Conservation (phyloP, 371 early-diverging fungal genomes). For the Mortierella sp. region DNA sequence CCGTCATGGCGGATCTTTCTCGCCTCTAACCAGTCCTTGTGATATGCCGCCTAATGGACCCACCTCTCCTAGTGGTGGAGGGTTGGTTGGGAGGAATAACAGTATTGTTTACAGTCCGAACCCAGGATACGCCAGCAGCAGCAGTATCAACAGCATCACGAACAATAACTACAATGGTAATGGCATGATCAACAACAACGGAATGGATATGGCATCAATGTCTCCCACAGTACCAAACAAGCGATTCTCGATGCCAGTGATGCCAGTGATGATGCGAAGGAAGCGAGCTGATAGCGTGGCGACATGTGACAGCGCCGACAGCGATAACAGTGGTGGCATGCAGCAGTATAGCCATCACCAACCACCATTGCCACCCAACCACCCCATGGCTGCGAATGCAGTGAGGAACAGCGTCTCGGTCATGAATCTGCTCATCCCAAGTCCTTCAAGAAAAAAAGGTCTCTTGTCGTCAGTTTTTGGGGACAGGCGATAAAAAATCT, state of each 20-base stretch:
- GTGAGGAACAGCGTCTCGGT: constrained; percentile 28
- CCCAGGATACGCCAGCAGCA: too few relatives aligned
- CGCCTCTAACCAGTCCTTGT: constrained; percentile 17
- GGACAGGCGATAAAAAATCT: not conserved
- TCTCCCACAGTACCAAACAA: constrained; percentile 20
- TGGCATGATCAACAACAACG: not conserved
- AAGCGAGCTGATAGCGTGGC: constrained; percentile 15
- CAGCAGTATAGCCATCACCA: not conserved
- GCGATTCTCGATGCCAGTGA: constrained; percentile 15
- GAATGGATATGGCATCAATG: not conserved
- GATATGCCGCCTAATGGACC: constrained; percentile 13
- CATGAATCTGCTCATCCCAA: constrained; percentile 30
- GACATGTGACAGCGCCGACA: constrained; percentile 1
- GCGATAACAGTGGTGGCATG: not conserved
- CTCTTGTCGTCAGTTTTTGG: constrained; percentile 17
- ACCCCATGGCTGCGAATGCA: constrained; percentile 11
- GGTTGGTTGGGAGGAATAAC: constrained; percentile 13
- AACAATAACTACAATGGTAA: not conserved
- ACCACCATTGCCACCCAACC: constrained; percentile 6
- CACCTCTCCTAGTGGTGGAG: constrained; percentile 19
- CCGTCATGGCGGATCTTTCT: constrained; percentile 14
- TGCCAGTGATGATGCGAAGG: constrained; percentile 12
- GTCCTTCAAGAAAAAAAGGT: constrained; percentile 42
- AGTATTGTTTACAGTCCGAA: constrained; percentile 11
- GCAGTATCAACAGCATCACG: not conserved